Evolutionary conservation across 306 rosid genomes (phyloP), one percentile per base, ranked within the genome.

Genomic region (Fragaria ananassa): DNA sequence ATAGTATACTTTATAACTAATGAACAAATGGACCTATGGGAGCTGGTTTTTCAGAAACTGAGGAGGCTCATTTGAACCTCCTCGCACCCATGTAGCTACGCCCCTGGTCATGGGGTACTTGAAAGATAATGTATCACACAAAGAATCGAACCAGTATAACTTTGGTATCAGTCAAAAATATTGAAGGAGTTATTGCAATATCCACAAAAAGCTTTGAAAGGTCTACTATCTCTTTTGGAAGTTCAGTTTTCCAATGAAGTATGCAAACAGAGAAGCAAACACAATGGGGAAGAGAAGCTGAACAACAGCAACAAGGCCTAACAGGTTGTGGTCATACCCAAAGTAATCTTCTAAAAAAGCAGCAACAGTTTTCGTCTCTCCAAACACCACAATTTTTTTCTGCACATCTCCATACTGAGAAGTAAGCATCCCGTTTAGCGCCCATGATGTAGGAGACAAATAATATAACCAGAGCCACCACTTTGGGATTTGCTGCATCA

Each of bases 401-500:
- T 76, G 68, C 19, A 82, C 35, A 74, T 90, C 91, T 63, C 96
- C 87, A 74, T 85, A 90, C 51, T 87, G 93, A 1, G 93, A 82
- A 65, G 86, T 83, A 29, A 90, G 83, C 88, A 90, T 72, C 78
- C 93, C 93, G 49, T 88, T 80, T 57, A 90, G 54, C 37, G 79
- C 80, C 96, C 96, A 90, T 31, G 96, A 86, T 44, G 83, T 58
- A 12, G 96, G 96, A 62, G 81, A 78, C 47, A 88, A 4, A 60
- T 89, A 88, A 79, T 85, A 90, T 81, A 82, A 65, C 96, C 96
- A 90, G 25, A 88, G 42, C 96, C 96, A 90, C 91, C 96, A 88
- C 75, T 88, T 88, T 7, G 96, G 96, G 53, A 90, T 87, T 67
- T 73, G 89, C 93, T 88, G 83, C 79, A 85, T 65, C 61, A 66